These are phyloP conservation scores for Penicillium macrosclerotiorum DNA, from an alignment of 495 filamentous ascomycete genomes.

Conservation along the genomic window DNA sequence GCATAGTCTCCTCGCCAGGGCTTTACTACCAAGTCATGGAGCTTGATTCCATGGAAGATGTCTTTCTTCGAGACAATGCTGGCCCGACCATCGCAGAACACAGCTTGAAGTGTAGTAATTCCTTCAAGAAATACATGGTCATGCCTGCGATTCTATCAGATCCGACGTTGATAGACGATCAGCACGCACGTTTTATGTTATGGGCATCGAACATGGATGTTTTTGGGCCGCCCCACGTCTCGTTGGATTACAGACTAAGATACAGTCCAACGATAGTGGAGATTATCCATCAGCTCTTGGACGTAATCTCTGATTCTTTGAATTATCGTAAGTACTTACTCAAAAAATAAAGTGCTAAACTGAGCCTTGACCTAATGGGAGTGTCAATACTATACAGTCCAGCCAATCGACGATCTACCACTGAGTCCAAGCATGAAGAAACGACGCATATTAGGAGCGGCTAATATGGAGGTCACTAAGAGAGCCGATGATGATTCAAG, in stretches of 20 bases:
- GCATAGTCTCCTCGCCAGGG: too few species aligned
- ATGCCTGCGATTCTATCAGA: conserved; percentile 28
- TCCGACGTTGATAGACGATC: conserved; percentile 31
- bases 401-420: conserved; percentile 25
- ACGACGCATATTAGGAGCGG: conserved; percentile 24
- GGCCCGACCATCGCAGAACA: conserved; percentile 33
- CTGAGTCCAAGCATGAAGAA: conserved; percentile 26
- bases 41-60: conserved; percentile 26
- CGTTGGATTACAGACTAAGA: conserved; percentile 34
- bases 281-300: conserved; percentile 32
- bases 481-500: conserved; percentile 27
- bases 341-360: neutral
- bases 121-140: conserved; percentile 23
- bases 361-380: conserved; percentile 17
- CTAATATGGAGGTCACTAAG: conserved; percentile 17
- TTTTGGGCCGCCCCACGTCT: conserved; percentile 30
- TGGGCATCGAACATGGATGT: conserved; percentile 38
- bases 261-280: conserved; percentile 29
- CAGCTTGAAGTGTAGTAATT: conserved; percentile 23
- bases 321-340: conserved; percentile 23
- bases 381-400: conserved; percentile 26
- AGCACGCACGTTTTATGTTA: conserved; percentile 30
- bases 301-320: conserved; percentile 25
- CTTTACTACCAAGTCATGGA: too few species aligned
- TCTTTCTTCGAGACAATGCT: conserved; percentile 33